Evolutionary conservation across 2,329 filamentous ascomycete genomes (phyloP).

Genomic region (Xylariaceae sp.): DNA sequence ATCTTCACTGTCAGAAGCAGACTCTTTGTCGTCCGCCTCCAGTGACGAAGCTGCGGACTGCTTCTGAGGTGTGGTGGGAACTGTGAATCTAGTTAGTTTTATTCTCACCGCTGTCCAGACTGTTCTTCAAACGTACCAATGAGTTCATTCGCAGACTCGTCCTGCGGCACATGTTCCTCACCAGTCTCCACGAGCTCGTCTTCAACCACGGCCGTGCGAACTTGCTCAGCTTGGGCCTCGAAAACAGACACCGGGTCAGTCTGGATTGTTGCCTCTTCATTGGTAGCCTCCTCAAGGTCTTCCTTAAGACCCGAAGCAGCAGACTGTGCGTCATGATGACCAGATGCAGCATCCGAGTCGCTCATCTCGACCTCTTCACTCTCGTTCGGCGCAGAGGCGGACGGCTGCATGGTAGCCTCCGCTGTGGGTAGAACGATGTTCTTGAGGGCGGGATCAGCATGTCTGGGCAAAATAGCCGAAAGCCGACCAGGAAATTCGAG

Average conservation of each 20-base stretch:
- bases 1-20: slow-evolving; percentile 54
- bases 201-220: too few species aligned
- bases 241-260: neutral
- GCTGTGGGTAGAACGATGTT: slow-evolving; percentile 30
- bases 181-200: too few species aligned
- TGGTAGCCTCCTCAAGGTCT: neutral
- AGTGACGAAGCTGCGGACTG: slow-evolving; percentile 43
- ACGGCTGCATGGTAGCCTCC: too few species aligned
- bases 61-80: too few species aligned
- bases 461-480: slow-evolving; percentile 40
- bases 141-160: too few species aligned
- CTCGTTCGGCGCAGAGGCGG: neutral
- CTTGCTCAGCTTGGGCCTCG: neutral
- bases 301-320: too few species aligned
- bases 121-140: too few species aligned
- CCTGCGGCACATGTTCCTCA: too few species aligned
- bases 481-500: slow-evolving; percentile 41
- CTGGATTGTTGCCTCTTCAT: neutral
- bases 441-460: slow-evolving; percentile 36
- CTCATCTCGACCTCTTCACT: neutral
- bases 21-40: slow-evolving; percentile 40
- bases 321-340: neutral
- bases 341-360: neutral
- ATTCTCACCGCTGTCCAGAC: neutral
- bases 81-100: too few species aligned